Percentiles rank a stretch among this genome's conserved stretches.
Conservation (phyloP, 2,329 filamentous ascomycete genomes). For the Penicillium sp. region DNA sequence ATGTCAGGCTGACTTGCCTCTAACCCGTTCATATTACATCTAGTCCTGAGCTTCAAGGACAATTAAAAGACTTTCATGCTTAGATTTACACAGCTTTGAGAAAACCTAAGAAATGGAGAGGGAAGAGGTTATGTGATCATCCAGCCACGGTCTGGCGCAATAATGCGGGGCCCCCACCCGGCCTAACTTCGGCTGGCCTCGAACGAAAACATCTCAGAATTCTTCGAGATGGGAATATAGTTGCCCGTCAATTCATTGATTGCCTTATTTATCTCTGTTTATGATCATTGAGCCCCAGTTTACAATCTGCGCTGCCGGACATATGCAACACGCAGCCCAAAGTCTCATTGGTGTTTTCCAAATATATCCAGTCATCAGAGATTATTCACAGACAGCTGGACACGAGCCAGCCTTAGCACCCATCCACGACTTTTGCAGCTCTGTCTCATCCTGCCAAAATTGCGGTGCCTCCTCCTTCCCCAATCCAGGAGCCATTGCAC, state of each 20-base stretch:
- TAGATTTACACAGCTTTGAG: neutral
- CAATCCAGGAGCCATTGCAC: slow-evolving; percentile 10
- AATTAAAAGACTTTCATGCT: neutral
- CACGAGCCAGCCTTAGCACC: slow-evolving; percentile 8
- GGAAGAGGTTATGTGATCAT: neutral
- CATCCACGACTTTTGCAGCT: slow-evolving; percentile 17
- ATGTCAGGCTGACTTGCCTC: neutral
- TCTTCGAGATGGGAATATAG: neutral
- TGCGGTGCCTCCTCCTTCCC: slow-evolving; percentile 9
- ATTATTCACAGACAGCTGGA: slow-evolving; percentile 3
- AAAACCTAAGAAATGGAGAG: neutral
- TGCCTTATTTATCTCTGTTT: neutral
- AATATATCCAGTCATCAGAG: neutral
- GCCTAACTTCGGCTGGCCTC: neutral
- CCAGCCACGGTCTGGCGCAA: neutral
- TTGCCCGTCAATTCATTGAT: neutral
- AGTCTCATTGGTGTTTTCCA: neutral
- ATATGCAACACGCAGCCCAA: neutral
- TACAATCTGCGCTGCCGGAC: neutral
- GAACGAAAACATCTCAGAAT: neutral
- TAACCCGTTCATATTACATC: neutral
- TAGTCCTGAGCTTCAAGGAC: too few species aligned
- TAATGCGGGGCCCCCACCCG: neutral
- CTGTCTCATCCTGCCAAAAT: slow-evolving; percentile 16
- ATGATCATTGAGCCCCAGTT: neutral